These are phyloP conservation scores for Mesembryanthemum crystallinum DNA, from an alignment of 148 eudicot genomes.

Conservation along the genomic window DNA sequence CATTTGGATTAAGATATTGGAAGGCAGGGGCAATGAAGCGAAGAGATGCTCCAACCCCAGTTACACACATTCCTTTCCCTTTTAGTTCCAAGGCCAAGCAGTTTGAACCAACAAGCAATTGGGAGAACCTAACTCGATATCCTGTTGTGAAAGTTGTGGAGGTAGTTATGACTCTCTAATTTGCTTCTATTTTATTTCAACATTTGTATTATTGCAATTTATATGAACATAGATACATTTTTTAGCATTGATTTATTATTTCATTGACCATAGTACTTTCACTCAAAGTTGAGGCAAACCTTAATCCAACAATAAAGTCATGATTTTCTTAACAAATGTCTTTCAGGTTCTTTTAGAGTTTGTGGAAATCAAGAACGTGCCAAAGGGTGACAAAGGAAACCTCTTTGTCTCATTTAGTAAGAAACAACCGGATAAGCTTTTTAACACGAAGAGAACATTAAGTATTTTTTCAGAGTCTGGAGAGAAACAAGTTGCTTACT, in stretches of 20 bases:
- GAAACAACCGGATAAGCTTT: conserved; percentile 71
- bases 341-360: conserved; percentile 79
- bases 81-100: conserved; percentile 36
- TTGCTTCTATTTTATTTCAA: neutral
- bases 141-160: conserved; percentile 51
- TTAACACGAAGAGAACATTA: conserved; percentile 54
- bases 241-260: too few relatives aligned
- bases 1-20: conserved; percentile 84
- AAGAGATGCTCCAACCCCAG: conserved; percentile 72
- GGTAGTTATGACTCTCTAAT: conserved; percentile 38
- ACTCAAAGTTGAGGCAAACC: too few relatives aligned
- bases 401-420: conserved; percentile 65
- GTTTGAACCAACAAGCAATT: conserved; percentile 21
- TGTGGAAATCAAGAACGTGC: conserved; percentile 66
- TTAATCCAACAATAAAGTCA: neutral
- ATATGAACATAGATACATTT: too few relatives aligned
- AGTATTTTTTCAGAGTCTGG: conserved; percentile 58
- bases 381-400: conserved; percentile 59
- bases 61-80: conserved; percentile 42
- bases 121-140: conserved; percentile 30
- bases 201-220: neutral
- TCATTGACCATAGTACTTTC: too few relatives aligned
- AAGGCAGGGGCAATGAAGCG: conserved; percentile 94
- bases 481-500: conserved; percentile 73
- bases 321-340: neutral